Base-by-base conservation (phyloP, 345 rosid species). In the Eucalyptus tenuipes region DNA sequence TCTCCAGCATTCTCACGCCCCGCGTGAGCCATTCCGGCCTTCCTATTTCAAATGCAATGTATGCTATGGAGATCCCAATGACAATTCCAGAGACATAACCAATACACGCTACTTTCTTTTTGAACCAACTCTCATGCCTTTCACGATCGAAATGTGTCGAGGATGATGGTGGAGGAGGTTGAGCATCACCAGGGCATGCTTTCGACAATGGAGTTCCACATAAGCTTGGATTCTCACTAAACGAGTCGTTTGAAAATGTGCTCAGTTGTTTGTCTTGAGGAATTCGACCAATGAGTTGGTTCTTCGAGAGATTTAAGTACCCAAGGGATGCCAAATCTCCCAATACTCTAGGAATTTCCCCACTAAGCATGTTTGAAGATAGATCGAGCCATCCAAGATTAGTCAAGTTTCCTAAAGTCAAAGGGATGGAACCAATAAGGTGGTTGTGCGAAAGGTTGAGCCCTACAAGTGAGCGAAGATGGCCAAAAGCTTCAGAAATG, bases 121-220 rank as follows among this genome's bases (percentile, higher is more conserved):
- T 68, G 42, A 66, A 66, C 79, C 79, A 66, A 16, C 42, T 31
- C 42, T 68, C 24, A 5, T 9, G 37, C 2, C 33, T 37, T 13
- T 64, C 5, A 7, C 4, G 5, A 40, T 40, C 42, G 4, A 40
- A 40, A 40, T 4, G 42, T 4, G 15, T 12, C 4, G n/a, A 14
- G 75, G 40, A n/a, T 0, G 0, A 31, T 7, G 37, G 7, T 17
- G 7, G 37, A 61, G 61, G 25, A 8, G 1, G 13, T 29, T 10
- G 55, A 25, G 84, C 24, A 47, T 48, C 10, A 1, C 2, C 2
- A 0, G 0, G 13, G 87, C 87, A 86, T 3, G 87, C 24, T n/a
- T 55, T 55, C 0, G 0, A 11, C 68, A 57, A 18, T 33, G 79
- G 50, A 53, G 57, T 18, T 42, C 50, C 88, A 57, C 88, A 24